phyloP scores from a whole-genome alignment of 306 rosid genomes.

The Luffa acutangula region DNA sequence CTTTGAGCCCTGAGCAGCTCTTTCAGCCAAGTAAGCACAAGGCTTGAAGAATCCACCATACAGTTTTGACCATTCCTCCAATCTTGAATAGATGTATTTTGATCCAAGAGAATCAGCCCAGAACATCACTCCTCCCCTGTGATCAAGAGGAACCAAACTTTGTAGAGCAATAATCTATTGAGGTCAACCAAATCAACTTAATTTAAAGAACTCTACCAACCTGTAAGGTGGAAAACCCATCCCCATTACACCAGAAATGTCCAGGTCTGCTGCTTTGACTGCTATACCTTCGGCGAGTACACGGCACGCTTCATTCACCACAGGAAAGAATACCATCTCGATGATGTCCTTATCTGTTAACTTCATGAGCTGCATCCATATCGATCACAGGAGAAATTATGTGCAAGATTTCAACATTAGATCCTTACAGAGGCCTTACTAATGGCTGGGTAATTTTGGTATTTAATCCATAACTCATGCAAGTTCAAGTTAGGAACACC shows the following conservation, averaged over 20 bases:
- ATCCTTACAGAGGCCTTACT: neutral
- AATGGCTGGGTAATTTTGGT: neutral
- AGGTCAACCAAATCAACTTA: neutral
- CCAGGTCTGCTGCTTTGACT: slow-evolving; percentile 87
- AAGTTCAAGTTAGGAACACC: neutral
- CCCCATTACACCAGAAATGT: slow-evolving; percentile 74
- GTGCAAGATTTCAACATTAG: neutral
- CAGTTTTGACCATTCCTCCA: slow-evolving; percentile 68
- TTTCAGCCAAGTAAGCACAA: slow-evolving; percentile 75
- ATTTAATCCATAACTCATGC: neutral
- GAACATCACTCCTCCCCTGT: slow-evolving; percentile 89
- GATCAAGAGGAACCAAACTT: slow-evolving; percentile 8
- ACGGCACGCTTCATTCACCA: slow-evolving; percentile 95
- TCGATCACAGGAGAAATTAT: neutral
- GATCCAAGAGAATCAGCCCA: slow-evolving; percentile 97
- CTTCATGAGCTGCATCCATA: slow-evolving; percentile 43
- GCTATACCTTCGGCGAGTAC: slow-evolving; percentile 91
- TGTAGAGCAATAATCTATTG: neutral
- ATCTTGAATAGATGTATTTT: slow-evolving; percentile 64
- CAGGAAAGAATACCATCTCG: slow-evolving; percentile 91
- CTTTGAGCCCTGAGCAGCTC: slow-evolving; percentile 77
- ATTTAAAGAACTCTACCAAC: slow-evolving; percentile 22
- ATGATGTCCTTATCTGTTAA: slow-evolving; percentile 69
- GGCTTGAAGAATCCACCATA: slow-evolving; percentile 92
- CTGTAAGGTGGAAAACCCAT: slow-evolving; percentile 99